These are phyloP conservation scores for Termitomyces bulborhizus DNA, from an alignment of 768 basidiomycete genomes.

Conservation along the genomic window DNA sequence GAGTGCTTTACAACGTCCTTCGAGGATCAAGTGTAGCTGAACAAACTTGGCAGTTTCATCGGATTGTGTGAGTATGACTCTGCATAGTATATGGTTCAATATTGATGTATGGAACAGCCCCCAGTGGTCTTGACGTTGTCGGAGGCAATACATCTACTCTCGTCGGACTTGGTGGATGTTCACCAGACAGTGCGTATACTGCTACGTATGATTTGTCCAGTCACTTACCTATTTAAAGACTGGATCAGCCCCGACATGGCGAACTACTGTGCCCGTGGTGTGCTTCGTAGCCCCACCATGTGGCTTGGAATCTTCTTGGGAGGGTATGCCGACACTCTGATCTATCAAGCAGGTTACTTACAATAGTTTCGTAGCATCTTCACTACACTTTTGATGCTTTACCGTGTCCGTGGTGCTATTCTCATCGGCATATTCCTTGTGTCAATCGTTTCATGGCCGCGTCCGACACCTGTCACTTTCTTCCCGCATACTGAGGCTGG, in stretches of 20 bases:
- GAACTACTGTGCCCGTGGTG: conserved; percentile 55
- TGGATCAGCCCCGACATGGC: conserved; percentile 39
- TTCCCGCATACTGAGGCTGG: conserved; percentile 72
- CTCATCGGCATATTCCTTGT: conserved; percentile 79
- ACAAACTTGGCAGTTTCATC: conserved; percentile 46
- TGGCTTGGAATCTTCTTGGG: conserved; percentile 88
- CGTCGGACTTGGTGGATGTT: conserved; percentile 75
- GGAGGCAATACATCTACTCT: conserved; percentile 67
- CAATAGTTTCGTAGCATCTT: conserved; percentile 42
- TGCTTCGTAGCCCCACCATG: conserved; percentile 70
- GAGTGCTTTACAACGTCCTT: conserved; percentile 22
- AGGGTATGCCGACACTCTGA: conserved; percentile 40
- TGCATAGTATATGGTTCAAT: not conserved
- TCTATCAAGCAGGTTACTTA: not conserved
- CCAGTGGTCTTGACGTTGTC: conserved; percentile 66
- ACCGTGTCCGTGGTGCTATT: conserved; percentile 78
- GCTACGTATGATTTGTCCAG: not conserved
- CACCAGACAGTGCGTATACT: conserved; percentile 33
- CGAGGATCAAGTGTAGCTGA: conserved; percentile 5
- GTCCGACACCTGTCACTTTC: conserved; percentile 72
- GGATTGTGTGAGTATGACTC: conserved; percentile 49
- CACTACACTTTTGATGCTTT: conserved; percentile 77
- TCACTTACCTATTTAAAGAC: conserved; percentile 24
- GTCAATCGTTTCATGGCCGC: conserved; percentile 85
- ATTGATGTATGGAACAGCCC: conserved; percentile 29